Conservation (phyloP, 805 yeast species). For the Barnettozyma vustinii region DNA sequence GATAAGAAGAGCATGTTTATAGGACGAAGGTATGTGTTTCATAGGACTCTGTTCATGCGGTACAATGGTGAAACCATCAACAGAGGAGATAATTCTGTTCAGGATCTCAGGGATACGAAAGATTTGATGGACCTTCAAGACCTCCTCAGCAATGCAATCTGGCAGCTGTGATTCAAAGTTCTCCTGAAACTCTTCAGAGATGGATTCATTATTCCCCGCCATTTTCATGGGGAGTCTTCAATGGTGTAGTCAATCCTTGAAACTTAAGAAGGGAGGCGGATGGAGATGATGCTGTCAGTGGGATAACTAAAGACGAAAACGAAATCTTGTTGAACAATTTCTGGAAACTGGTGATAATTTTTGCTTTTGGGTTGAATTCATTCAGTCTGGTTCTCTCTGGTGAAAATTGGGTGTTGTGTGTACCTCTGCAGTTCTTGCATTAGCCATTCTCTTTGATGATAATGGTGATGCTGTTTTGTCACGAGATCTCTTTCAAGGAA, state of each 20-base stretch:
- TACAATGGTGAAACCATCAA: constrained; percentile 49
- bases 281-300: not conserved
- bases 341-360: constrained; percentile 20
- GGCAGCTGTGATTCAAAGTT: constrained; percentile 13
- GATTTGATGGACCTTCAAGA: constrained; percentile 29
- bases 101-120: constrained; percentile 77
- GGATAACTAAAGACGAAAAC: not conserved
- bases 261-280: not conserved
- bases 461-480: constrained; percentile 15
- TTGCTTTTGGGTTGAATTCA: constrained; percentile 11
- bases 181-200: constrained; percentile 6
- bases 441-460: constrained; percentile 17
- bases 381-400: constrained; percentile 12
- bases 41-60: constrained; percentile 58
- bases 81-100: constrained; percentile 51
- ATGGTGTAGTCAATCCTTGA: not conserved
- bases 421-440: constrained; percentile 11
- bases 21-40: constrained; percentile 64
- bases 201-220: not conserved
- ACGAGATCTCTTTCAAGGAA: constrained; percentile 18
- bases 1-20: constrained; percentile 61
- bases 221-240: not conserved
- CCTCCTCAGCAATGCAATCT: not conserved
- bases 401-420: constrained; percentile 15
- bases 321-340: constrained; percentile 14